Evolutionary conservation across 305 asterid genomes (phyloP).

Genomic region (Andrographis paniculata): DNA sequence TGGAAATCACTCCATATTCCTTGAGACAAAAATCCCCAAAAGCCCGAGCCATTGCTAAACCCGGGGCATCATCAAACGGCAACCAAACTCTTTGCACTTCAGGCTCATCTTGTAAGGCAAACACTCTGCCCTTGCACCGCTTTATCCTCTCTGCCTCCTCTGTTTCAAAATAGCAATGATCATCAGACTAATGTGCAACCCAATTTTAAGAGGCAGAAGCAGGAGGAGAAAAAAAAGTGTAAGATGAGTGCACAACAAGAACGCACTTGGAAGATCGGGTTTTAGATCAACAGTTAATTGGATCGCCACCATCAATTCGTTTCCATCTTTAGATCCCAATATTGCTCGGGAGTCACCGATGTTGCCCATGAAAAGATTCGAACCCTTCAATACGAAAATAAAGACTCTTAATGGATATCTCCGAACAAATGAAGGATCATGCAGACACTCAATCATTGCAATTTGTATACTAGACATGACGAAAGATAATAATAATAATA

Average conservation of each 20-base stretch:
- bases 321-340: constrained; percentile 68
- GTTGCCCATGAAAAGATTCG: constrained; percentile 76
- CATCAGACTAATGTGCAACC: not conserved
- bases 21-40: constrained; percentile 97
- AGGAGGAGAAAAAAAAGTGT: not conserved
- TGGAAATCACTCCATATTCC: constrained; percentile 92
- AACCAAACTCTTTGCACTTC: constrained; percentile 98
- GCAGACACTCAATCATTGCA: no score
- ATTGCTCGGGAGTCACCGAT: constrained; percentile 97
- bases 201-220: no score
- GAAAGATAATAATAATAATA: no score
- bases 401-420: no score
- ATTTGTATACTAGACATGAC: no score
- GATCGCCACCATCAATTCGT: constrained; percentile 57
- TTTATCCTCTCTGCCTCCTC: constrained; percentile 97
- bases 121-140: constrained; percentile 89
- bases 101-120: constrained; percentile 96
- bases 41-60: constrained; percentile 99
- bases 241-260: not conserved
- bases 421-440: constrained; percentile 6
- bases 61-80: constrained; percentile 97
- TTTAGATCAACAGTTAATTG: constrained; percentile 93
- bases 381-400: constrained; percentile 42
- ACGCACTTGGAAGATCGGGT: constrained; percentile 90
- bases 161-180: constrained; percentile 18